A percentile compares a stretch with the other conserved stretches of the same genome.
phyloP scores from a whole-genome alignment of 1,284 basidiomycete species.

The Rhodotorula sp. region DNA sequence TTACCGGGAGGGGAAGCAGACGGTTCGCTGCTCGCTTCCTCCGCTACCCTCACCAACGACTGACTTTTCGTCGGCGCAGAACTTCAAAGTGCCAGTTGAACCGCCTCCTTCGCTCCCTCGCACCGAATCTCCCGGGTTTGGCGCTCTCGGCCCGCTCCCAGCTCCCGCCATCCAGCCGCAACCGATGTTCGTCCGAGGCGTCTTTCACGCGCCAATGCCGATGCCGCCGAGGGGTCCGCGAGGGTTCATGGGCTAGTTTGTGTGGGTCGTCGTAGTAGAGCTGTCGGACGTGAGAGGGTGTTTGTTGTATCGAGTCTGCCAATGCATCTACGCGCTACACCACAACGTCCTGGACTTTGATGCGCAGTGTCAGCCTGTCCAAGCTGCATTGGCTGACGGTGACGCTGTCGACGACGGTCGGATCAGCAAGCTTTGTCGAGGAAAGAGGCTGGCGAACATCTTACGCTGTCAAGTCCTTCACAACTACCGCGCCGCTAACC shows the following conservation, averaged over 20 bases:
- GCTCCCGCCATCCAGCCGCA: not conserved
- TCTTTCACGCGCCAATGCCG: constrained; percentile 7
- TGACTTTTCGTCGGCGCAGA: not conserved
- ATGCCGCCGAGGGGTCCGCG: not conserved
- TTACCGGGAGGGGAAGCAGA: constrained; percentile 55
- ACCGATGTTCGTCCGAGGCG: constrained; percentile 9
- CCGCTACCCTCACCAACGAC: not conserved
- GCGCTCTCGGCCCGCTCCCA: constrained; percentile 21
- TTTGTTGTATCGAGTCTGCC: too few species aligned
- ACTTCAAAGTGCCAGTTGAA: constrained; percentile 33
- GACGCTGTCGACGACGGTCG: too few species aligned
- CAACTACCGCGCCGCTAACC: not conserved
- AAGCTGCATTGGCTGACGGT: too few species aligned
- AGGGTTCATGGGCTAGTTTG: constrained; percentile 13
- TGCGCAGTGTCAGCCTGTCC: too few species aligned
- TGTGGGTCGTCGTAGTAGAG: too few species aligned
- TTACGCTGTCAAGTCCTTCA: not conserved
- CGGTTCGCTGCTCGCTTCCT: constrained; percentile 4
- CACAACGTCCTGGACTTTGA: too few species aligned
- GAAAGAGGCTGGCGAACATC: not conserved
- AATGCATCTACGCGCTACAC: too few species aligned
- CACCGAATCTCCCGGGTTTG: constrained; percentile 10
- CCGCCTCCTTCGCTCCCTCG: constrained; percentile 7
- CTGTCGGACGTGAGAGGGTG: too few species aligned
- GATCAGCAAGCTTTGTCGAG: not conserved